Evolutionary conservation across 2,329 filamentous ascomycete species (phyloP).

Genomic region (Akanthomyces uredinophilus): DNA sequence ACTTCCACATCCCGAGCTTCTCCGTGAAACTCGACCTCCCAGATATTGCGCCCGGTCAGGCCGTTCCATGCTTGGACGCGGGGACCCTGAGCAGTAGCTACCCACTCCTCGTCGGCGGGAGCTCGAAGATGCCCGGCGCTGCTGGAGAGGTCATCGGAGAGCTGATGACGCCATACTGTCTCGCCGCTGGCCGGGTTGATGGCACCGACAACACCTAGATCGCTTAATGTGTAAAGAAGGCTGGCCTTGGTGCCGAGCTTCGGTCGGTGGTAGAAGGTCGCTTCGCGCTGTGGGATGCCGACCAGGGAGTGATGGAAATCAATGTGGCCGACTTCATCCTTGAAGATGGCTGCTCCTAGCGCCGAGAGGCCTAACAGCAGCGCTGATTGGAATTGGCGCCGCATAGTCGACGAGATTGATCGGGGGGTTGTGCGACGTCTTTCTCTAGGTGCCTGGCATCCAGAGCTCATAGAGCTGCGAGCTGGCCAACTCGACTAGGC

Average conservation of each 20-base stretch:
- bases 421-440: constrained; percentile 2
- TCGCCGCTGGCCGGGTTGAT: constrained; percentile 82
- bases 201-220: constrained; percentile 77
- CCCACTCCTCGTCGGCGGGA: constrained; percentile 71
- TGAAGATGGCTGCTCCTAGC: constrained; percentile 63
- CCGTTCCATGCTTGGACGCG: constrained; percentile 79
- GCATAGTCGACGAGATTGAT: constrained; percentile 25
- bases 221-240: constrained; percentile 84
- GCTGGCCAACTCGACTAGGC: not conserved
- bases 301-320: constrained; percentile 88
- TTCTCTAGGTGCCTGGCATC: not conserved
- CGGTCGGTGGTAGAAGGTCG: constrained; percentile 93
- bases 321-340: constrained; percentile 84
- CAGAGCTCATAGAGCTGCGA: constrained; percentile 3
- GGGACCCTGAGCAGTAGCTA: constrained; percentile 67
- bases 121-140: constrained; percentile 57
- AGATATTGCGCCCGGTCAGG: constrained; percentile 70
- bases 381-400: constrained; percentile 31
- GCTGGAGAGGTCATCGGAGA: constrained; percentile 48
- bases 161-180: constrained; percentile 78
- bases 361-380: constrained; percentile 36
- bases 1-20: constrained; percentile 68
- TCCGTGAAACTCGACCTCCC: constrained; percentile 60
- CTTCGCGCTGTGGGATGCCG: constrained; percentile 72
- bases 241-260: constrained; percentile 76